Base-by-base conservation (phyloP, 768 basidiomycete genomes). In the Boletus insuetus region DNA sequence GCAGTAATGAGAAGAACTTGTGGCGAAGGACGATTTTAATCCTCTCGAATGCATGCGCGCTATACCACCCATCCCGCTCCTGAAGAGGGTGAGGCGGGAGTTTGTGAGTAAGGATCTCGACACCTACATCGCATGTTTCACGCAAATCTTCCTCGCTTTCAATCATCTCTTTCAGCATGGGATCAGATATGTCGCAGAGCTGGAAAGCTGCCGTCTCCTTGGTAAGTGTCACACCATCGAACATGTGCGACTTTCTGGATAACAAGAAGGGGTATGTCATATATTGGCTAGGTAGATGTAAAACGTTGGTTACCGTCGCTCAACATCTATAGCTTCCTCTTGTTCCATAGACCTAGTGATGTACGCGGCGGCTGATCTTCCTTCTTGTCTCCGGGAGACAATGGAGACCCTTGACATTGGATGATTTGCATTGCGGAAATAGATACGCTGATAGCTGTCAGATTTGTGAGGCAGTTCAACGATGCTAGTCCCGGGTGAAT, bases 191-290 rank as follows among this genome's bases (percentile, higher is more conserved):
- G 69, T 99, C 97, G 69, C 91, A 91, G 7, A 99, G 77, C 70
- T 98, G 97, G 74, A 92, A 99, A 17, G 93, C 91, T 2, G 93
- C 94, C 0, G 91, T 89, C 69, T 96, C 90, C 62, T 88, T 86
- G 43, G 87, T 84, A 44, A 93, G 71, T 8, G 82, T 82, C 54
- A 82, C 68, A 0, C 96, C 97, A 68, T 99, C 93, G 61, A 98
- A 99, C 32, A 94, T 80, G 68, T 98, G 93, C 0, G 88, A 87
- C 62, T 76, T 78, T 58, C 85, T 85, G 53, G 56, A 40, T 41
- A 19, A 38, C 49, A 37, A 37, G 6, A 4, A 8, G n/a, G n/a
- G 6, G 10, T 41, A 4, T 6, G 26, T 46, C 38, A 51, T 31
- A 34, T 42, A 52, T 44, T 1, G 3, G 26, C 10, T 9, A 17